These are phyloP conservation scores for Vigna nakashimae DNA, from an alignment of 306 rosid genomes.

Conservation along the genomic window DNA sequence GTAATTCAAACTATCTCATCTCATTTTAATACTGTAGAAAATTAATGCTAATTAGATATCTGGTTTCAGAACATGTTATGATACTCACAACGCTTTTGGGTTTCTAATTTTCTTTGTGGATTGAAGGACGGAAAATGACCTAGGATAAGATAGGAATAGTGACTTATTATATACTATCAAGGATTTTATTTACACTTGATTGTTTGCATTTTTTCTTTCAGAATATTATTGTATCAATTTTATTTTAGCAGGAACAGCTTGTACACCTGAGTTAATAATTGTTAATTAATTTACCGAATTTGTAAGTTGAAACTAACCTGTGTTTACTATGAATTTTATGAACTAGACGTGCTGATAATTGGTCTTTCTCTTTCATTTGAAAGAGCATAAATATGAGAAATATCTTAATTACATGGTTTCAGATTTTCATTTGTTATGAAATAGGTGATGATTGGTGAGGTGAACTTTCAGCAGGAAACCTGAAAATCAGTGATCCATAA, in stretches of 20 bases:
- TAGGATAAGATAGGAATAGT: neutral
- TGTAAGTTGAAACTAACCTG: neutral
- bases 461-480: neutral
- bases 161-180: neutral
- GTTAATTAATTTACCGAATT: neutral
- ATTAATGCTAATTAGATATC: conserved; percentile 48
- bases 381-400: neutral
- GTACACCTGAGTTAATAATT: too few relatives aligned
- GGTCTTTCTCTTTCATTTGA: neutral
- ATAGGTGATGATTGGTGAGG: neutral
- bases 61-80: conserved; percentile 33
- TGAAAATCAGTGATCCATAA: neutral
- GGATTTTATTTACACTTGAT: neutral
- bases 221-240: neutral
- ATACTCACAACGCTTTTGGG: conserved; percentile 20
- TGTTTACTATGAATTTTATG: neutral
- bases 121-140: neutral
- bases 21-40: conserved; percentile 39
- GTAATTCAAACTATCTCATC: conserved; percentile 46
- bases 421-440: neutral
- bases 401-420: neutral
- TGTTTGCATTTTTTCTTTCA: conserved; percentile 7
- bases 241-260: too few relatives aligned
- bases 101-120: conserved; percentile 1
- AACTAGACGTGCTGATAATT: neutral